phyloP scores from a whole-genome alignment of 371 early-diverging fungal genomes.

The Rhizopus arrhizus region DNA sequence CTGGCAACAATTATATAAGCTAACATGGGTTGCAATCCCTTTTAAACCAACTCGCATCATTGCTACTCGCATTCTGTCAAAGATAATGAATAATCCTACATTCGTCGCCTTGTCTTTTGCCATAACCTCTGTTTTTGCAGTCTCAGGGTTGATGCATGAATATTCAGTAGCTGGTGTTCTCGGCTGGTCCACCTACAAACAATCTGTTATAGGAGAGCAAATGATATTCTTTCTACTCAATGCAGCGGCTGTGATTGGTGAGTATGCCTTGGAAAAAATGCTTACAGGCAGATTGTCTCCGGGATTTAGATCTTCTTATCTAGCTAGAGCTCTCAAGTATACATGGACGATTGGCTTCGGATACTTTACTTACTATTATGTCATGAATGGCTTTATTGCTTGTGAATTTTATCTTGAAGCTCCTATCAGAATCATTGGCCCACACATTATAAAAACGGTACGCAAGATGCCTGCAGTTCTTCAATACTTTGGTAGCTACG shows the following conservation, averaged over 20 bases:
- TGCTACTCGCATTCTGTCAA: conserved; percentile 26
- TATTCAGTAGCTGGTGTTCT: conserved; percentile 21
- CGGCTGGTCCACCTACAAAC: conserved; percentile 16
- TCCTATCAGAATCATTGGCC: conserved; percentile 11
- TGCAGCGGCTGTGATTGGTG: conserved; percentile 20
- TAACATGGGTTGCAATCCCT: conserved; percentile 48
- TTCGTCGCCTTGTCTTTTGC: conserved; percentile 17
- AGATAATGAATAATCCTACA: conserved; percentile 28
- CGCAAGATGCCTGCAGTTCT: conserved; percentile 13
- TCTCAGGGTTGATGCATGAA: conserved; percentile 28
- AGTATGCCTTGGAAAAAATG: conserved; percentile 6
- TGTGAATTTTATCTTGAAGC: conserved; percentile 27
- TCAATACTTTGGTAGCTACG: conserved; percentile 18
- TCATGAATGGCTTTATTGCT: conserved; percentile 20
- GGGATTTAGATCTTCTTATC: neutral
- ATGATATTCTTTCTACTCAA: conserved; percentile 20
- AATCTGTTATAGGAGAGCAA: conserved; percentile 24
- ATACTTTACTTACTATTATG: conserved; percentile 18
- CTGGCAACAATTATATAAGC: conserved; percentile 46
- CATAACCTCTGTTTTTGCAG: conserved; percentile 20
- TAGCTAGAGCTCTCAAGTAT: conserved; percentile 5
- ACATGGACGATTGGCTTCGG: conserved; percentile 16
- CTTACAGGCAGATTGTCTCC: conserved; percentile 1
- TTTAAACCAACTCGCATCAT: conserved; percentile 40
- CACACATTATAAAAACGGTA: conserved; percentile 13